Conservation (phyloP, 1,139 yeast species). For the Groenewaldozyma sp. region DNA sequence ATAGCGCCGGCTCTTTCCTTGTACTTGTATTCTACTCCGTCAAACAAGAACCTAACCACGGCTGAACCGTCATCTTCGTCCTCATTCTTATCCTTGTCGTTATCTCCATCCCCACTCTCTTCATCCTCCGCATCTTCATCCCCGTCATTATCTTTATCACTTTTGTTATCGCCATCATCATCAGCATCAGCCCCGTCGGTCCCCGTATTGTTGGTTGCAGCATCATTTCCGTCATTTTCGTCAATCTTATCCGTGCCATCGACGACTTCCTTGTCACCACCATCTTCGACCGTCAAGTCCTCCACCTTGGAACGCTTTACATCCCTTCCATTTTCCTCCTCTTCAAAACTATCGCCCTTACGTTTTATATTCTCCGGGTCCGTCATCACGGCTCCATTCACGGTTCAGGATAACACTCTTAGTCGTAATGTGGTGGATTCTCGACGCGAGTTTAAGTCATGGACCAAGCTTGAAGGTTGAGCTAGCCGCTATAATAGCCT, state of each 20-base stretch:
- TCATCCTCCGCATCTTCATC: constrained; percentile 23
- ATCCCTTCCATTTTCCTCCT: constrained; percentile 4
- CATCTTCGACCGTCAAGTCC: not conserved
- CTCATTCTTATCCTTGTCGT: constrained; percentile 20
- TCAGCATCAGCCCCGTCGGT: constrained; percentile 14
- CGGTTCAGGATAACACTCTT: too few species aligned
- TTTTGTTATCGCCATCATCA: constrained; percentile 19
- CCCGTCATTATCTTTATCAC: constrained; percentile 21
- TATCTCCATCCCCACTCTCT: constrained; percentile 20
- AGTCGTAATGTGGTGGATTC: too few species aligned
- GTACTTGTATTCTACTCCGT: constrained; percentile 75
- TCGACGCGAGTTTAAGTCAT: too few species aligned
- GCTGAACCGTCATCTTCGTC: constrained; percentile 23
- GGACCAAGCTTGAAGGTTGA: too few species aligned
- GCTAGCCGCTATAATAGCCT: too few species aligned
- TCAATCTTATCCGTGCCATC: constrained; percentile 20
- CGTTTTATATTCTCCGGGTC: not conserved
- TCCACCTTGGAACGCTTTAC: constrained; percentile 7
- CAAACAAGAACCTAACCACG: constrained; percentile 48
- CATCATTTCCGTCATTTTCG: constrained; percentile 21
- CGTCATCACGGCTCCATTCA: too few species aligned
- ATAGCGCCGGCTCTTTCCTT: constrained; percentile 90
- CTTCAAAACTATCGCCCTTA: constrained; percentile 5
- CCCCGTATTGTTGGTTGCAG: not conserved
- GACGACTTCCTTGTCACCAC: not conserved